Evolutionary conservation across 441 rosid genomes (phyloP).

Genomic region (Adansonia gregorii): DNA sequence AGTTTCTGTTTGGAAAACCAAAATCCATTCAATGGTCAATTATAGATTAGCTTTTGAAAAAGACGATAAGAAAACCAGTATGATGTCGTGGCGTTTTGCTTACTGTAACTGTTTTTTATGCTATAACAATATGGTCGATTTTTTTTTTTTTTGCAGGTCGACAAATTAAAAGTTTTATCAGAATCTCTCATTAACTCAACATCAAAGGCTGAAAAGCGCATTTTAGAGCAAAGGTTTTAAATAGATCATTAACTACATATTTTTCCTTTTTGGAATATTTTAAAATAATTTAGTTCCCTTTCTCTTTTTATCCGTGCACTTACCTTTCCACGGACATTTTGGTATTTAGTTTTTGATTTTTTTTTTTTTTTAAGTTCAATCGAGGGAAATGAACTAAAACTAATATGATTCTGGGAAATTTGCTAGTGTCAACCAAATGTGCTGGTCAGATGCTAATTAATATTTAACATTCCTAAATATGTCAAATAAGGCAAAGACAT

Average conservation of each 20-base stretch:
- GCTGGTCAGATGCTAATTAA: conserved; percentile 12
- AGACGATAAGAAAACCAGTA: not conserved
- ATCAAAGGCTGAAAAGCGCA: conserved; percentile 75
- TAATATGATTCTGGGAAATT: not conserved
- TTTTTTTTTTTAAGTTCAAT: not conserved
- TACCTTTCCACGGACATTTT: not conserved
- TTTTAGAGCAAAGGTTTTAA: conserved; percentile 75
- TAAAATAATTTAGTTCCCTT: not conserved
- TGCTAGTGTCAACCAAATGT: not conserved
- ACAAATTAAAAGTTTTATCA: conserved; percentile 76
- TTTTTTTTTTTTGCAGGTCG: conserved; percentile 55
- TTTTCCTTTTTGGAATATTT: not conserved
- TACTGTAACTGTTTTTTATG: not conserved
- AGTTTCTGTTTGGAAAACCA: not conserved
- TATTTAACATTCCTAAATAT: not conserved
- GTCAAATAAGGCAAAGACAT: not conserved
- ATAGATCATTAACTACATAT: not conserved
- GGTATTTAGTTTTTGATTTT: not conserved
- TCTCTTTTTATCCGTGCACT: not conserved
- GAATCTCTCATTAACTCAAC: conserved; percentile 82
- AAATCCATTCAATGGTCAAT: conserved; percentile 3
- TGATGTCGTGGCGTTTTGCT: conserved; percentile 1
- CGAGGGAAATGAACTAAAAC: not conserved
- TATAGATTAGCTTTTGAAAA: not conserved
- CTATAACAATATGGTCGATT: conserved; percentile 18